phyloP scores from a whole-genome alignment of 2,329 filamentous ascomycete genomes.

The Penicillium sp. region DNA sequence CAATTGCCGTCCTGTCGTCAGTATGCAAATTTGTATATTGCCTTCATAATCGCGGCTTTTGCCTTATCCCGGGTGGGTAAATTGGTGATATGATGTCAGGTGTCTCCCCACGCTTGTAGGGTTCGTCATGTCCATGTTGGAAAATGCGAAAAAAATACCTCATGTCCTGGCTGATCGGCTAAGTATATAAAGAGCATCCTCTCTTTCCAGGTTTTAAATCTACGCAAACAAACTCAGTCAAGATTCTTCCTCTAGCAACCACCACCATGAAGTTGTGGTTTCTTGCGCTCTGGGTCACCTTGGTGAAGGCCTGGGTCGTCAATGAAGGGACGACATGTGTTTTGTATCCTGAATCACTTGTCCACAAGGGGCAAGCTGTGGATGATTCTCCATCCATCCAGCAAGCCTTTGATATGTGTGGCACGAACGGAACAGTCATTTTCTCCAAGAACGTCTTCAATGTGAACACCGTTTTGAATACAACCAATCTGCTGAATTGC shows the following conservation, averaged over 20 bases:
- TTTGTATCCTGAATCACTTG: slow-evolving; percentile 23
- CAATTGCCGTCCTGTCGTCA: not conserved
- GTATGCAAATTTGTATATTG: not conserved
- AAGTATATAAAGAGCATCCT: not conserved
- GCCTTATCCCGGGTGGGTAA: not conserved
- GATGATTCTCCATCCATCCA: slow-evolving; percentile 26
- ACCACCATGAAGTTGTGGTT: not conserved
- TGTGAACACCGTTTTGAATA: slow-evolving; percentile 20
- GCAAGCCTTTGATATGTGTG: slow-evolving; percentile 30
- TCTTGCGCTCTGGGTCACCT: slow-evolving; percentile 4
- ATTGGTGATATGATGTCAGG: not conserved
- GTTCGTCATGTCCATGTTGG: not conserved
- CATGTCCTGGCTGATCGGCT: not conserved
- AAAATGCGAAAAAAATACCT: not conserved
- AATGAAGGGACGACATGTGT: slow-evolving; percentile 20
- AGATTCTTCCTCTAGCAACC: not conserved
- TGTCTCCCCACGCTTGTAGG: not conserved
- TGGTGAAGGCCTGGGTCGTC: slow-evolving; percentile 18
- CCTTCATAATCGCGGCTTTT: not conserved
- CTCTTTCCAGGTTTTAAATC: not conserved
- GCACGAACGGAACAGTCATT: slow-evolving; percentile 29
- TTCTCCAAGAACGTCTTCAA: slow-evolving; percentile 24
- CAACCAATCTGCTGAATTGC: slow-evolving; percentile 27
- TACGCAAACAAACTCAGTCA: not conserved
- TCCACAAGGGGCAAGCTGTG: slow-evolving; percentile 17